A percentile compares a stretch with the other conserved stretches of the same genome.
Evolutionary conservation across 345 rosid species (phyloP).

Genomic region (Arabis hirsuta): DNA sequence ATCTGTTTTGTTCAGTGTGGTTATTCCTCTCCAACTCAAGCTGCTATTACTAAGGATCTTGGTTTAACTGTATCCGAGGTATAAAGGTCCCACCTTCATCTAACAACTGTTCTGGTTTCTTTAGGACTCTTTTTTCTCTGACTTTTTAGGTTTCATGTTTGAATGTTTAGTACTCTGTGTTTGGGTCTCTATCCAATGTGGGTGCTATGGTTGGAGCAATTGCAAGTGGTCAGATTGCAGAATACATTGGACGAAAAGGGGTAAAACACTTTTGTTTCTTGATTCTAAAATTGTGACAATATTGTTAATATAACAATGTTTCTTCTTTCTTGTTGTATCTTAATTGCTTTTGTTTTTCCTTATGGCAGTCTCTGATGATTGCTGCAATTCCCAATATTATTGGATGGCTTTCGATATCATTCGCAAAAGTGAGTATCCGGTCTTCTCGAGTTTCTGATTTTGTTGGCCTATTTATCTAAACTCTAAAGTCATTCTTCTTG

Average conservation of each 20-base stretch:
- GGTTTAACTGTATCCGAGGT: constrained; percentile 84
- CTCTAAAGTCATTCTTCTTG: constrained; percentile 25
- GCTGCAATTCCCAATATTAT: constrained; percentile 95
- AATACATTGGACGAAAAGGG: constrained; percentile 93
- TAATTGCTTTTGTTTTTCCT: neutral
- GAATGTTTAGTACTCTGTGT: constrained; percentile 69
- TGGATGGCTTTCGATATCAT: constrained; percentile 96
- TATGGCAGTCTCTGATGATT: constrained; percentile 85
- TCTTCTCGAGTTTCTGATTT: constrained; percentile 7
- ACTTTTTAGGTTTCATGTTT: constrained; percentile 34
- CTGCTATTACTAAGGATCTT: constrained; percentile 74
- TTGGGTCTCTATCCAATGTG: constrained; percentile 94
- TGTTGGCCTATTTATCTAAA: constrained; percentile 19
- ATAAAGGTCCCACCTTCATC: constrained; percentile 9
- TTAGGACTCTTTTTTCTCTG: too few species aligned
- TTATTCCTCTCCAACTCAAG: constrained; percentile 92
- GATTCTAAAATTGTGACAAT: neutral
- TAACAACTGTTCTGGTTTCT: constrained; percentile 20
- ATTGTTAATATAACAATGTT: neutral
- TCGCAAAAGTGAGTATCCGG: constrained; percentile 70
- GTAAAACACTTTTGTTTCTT: constrained; percentile 44
- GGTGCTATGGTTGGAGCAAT: constrained; percentile 99
- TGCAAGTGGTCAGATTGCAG: constrained; percentile 93
- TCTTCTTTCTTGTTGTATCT: constrained; percentile 24
- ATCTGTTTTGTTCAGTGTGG: constrained; percentile 56